Evolutionary conservation across 2,329 filamentous ascomycete genomes (phyloP).

Genomic region (Aspergillus pseudotamarii): DNA sequence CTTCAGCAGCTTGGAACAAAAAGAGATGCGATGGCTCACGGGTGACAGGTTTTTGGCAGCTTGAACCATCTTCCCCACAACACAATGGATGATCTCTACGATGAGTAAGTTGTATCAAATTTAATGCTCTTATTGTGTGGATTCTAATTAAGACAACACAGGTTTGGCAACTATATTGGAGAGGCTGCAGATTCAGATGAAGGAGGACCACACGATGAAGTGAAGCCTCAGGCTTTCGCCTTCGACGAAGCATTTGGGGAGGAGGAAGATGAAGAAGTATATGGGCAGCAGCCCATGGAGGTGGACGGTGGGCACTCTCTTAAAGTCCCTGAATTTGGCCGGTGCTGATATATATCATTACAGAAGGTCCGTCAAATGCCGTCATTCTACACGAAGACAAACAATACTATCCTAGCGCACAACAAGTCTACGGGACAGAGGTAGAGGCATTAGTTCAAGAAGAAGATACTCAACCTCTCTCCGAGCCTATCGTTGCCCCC

Average conservation of each 20-base stretch:
- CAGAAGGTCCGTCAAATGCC: conserved; percentile 89
- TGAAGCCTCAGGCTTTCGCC: conserved; percentile 77
- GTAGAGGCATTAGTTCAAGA: conserved; percentile 96
- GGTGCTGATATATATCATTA: conserved; percentile 44
- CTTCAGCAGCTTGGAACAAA: conserved; percentile 9
- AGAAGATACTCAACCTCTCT: conserved; percentile 91
- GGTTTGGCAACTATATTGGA: conserved; percentile 98
- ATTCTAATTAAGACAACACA: conserved; percentile 38
- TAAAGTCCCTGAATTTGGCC: background rate
- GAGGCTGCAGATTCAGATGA: conserved; percentile 89
- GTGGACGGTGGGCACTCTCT: conserved; percentile 68
- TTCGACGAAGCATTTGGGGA: conserved; percentile 71
- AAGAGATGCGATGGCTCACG: conserved; percentile 18
- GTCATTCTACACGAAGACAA: conserved; percentile 99
- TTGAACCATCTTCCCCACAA: conserved; percentile 16
- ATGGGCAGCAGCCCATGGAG: conserved; percentile 89
- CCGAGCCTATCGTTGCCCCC: conserved; percentile 90
- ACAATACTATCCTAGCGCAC: conserved; percentile 97
- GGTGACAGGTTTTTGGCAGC: conserved; percentile 13
- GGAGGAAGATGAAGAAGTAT: conserved; percentile 61
- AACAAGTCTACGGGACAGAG: conserved; percentile 90
- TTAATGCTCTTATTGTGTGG: too few relatives aligned
- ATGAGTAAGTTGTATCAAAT: conserved; percentile 65
- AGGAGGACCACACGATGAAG: conserved; percentile 74
- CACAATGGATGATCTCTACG: conserved; percentile 92